Base-by-base conservation (phyloP, 441 rosid genomes). In the Populus hybrid region DNA sequence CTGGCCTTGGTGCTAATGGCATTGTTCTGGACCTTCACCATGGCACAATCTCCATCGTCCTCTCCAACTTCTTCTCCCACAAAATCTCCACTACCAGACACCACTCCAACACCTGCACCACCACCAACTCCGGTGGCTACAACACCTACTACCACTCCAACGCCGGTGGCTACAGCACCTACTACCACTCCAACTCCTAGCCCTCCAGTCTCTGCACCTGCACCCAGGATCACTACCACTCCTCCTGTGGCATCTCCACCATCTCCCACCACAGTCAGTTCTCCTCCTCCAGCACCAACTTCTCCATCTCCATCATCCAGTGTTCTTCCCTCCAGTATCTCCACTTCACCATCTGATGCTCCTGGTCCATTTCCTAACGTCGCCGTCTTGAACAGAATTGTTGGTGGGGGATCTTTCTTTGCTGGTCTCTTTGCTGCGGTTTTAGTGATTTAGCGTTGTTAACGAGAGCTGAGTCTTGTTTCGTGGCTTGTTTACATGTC, bases 41-140 rank as follows among this genome's bases (percentile, higher is more conserved):
- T 81, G 32, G 88, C 89, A 21, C 90, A 87, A 46, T 84, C 92
- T 78, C 92, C 92, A 0, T 46, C 87, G 14, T 67, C 75, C 11
- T 83, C 90, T 67, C 89, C 42, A 38, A 38, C 46, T 38, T 38
- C 46, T 40, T 40, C 46, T 40, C 46, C 86, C 78, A 21, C 4
- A 23, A 34, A 50, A 32, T 68, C 79, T 26, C 21, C 72, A 4
- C 6, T 35, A 6, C 3, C n/a, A 4, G 8, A 50, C 18, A 16
- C 74, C 35, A 18, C 65, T 9, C 24, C 69, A 42, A 24, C 70
- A 30, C 28, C 80, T 9, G 61, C 59, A 50, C 59, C 59, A 50
- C 59, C 59, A 16, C 59, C 59, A 0, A 3, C 53, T 36, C 10
- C 40, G 40, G 40, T 36, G 8, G 40, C 40, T 36, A 36, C 40